Percentiles rank a stretch among this genome's conserved stretches.
phyloP scores from a whole-genome alignment of 148 eudicot genomes.

The Chenopodium berlandieri region DNA sequence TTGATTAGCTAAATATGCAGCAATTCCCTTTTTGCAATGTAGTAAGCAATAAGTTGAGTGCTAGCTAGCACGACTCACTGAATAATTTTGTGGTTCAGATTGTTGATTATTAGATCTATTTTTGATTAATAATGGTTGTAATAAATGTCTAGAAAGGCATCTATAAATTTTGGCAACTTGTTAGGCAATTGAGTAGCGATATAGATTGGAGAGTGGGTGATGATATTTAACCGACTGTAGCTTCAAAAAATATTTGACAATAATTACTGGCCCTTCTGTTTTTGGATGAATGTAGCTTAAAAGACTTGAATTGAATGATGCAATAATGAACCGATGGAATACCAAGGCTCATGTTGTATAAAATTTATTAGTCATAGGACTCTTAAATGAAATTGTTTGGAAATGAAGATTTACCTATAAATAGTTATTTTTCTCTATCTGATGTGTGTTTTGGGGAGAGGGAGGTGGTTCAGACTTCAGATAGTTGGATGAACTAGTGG shows the following conservation, averaged over 20 bases:
- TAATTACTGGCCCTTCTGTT: background rate
- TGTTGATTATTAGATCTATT: background rate
- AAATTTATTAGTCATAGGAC: background rate
- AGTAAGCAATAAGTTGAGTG: too few relatives aligned
- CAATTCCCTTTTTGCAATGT: background rate
- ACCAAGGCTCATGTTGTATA: background rate
- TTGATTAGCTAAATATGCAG: background rate
- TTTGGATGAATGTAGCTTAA: background rate
- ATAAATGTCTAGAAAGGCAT: background rate
- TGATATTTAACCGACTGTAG: too few relatives aligned
- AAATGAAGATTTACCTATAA: too few relatives aligned
- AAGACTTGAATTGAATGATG: background rate
- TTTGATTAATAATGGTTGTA: background rate
- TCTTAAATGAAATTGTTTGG: background rate
- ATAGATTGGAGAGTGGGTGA: background rate
- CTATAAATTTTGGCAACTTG: background rate
- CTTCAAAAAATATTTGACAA: background rate
- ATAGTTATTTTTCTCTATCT: too few relatives aligned
- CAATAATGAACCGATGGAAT: background rate
- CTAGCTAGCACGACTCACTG: background rate
- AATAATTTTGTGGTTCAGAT: background rate
- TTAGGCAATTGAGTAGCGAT: background rate
- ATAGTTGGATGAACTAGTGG: background rate
- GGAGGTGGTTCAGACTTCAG: background rate
- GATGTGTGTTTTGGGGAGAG: background rate